Evolutionary conservation across 441 rosid species (phyloP), one percentile per base, ranked within the genome.

Genomic region (Aquilaria agallochum): DNA sequence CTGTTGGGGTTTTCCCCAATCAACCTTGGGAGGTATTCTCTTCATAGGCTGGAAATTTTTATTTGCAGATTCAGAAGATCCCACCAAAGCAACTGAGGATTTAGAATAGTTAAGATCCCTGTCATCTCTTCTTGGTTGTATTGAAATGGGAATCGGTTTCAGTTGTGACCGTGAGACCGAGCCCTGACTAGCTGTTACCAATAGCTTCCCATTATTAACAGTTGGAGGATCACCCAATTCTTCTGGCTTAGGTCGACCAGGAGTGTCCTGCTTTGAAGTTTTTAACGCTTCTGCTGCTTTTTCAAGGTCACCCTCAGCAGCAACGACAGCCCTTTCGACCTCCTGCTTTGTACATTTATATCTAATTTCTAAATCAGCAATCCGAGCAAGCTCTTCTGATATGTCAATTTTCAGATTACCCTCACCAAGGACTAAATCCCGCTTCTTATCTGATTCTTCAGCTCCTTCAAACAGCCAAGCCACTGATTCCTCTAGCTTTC

Each of bases 401-500:
- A 85, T 85, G 47, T 82, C 84, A 53, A 85, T 78, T 71, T 82
- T 85, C 73, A 82, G 64, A 65, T 72, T 82, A 62, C 68, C 79
- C 57, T 70, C 71, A 55, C 75, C 62, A 59, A 71, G 50, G 50
- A 61, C 61, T 34, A 72, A 68, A 52, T 77, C 81, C 56, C 54
- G 75, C 50, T 75, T 63, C 14, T 68, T 73, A 56, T 73, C 82
- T 53, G 72, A 74, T 56, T 82, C 84, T 69, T 80, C 90, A 45
- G 73, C 72, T 62, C 71, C 91, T 70, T 90, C 97, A 65, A 91
- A 79, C 30, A 88, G 83, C 96, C 97, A 91, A 20, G 82, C 79
- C 62, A 91, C 90, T 45, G 97, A 91, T 68, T 86, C 85, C 73
- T 91, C 97, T 55, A 91, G 80, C 72, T 75, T 86, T 45, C 96